phyloP scores from a whole-genome alignment of 306 rosid species.

The Rosa chinensis region DNA sequence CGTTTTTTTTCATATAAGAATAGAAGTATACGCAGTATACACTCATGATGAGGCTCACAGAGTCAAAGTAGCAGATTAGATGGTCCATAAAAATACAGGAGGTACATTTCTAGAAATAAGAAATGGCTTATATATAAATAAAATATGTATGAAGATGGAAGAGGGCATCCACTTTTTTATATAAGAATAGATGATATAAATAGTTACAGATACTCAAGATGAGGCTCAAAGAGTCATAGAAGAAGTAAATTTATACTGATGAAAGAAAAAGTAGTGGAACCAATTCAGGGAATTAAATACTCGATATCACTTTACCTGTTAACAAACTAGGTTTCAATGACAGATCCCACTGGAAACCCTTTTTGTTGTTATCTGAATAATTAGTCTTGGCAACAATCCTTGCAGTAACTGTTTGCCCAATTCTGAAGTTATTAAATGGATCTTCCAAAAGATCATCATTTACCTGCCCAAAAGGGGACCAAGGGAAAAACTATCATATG shows the following conservation, averaged over 20 bases:
- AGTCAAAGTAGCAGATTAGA: too few species aligned
- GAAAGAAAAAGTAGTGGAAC: conserved; percentile 9
- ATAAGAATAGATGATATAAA: neutral
- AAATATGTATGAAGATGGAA: neutral
- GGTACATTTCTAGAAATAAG: neutral
- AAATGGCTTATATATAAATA: neutral
- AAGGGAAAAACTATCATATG: conserved; percentile 4
- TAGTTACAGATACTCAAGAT: neutral
- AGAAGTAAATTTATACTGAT: neutral
- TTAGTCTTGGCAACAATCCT: conserved; percentile 69
- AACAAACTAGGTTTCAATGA: conserved; percentile 60
- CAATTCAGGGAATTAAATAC: neutral
- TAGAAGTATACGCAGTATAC: neutral
- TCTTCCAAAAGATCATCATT: conserved; percentile 53
- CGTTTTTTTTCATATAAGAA: neutral
- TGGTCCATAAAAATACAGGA: neutral
- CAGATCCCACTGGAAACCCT: conserved; percentile 68
- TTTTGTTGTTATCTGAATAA: conserved; percentile 42
- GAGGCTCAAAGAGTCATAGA: neutral
- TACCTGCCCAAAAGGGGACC: conserved; percentile 45
- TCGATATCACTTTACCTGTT: conserved; percentile 45
- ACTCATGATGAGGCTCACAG: neutral
- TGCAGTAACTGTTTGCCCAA: conserved; percentile 81
- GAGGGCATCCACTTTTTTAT: neutral
- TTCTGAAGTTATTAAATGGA: conserved; percentile 61